Conservation (phyloP, 306 rosid genomes). For the Malus orientalis region DNA sequence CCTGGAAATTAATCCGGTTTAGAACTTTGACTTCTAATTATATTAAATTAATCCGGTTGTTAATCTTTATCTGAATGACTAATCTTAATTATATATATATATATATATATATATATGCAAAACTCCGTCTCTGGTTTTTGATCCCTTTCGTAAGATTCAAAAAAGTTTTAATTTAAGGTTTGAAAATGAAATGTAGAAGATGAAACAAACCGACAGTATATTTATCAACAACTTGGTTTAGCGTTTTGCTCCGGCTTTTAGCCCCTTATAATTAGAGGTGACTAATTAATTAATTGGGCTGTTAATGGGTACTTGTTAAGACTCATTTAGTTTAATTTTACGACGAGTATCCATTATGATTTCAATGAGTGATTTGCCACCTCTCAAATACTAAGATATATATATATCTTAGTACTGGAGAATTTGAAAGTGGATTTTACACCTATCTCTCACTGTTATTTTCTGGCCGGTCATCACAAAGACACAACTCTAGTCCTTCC, state of each 20-base stretch:
- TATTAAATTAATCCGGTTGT: background rate
- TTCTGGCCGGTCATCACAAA: slow-evolving; percentile 10
- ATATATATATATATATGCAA: background rate
- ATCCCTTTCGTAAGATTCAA: background rate
- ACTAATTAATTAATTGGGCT: no score
- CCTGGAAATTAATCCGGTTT: background rate
- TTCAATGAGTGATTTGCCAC: no score
- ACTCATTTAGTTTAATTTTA: no score
- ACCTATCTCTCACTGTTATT: slow-evolving; percentile 3
- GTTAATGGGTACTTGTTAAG: no score
- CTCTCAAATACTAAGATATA: no score
- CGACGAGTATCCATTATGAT: no score
- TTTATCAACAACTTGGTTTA: background rate
- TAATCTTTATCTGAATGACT: background rate
- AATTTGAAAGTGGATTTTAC: slow-evolving; percentile 10
- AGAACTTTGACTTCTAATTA: background rate
- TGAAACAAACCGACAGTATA: background rate
- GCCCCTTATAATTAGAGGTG: background rate
- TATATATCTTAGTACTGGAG: slow-evolving; percentile 24
- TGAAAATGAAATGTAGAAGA: background rate
- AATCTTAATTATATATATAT: no score
- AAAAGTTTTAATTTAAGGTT: background rate
- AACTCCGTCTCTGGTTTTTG: background rate
- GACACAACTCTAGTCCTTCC: slow-evolving; percentile 1
- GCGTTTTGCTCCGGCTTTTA: background rate